A percentile compares a stretch with the other conserved stretches of the same genome.
Evolutionary conservation across 2,329 filamentous ascomycete genomes (phyloP).

Genomic region (Cladosporium velox): DNA sequence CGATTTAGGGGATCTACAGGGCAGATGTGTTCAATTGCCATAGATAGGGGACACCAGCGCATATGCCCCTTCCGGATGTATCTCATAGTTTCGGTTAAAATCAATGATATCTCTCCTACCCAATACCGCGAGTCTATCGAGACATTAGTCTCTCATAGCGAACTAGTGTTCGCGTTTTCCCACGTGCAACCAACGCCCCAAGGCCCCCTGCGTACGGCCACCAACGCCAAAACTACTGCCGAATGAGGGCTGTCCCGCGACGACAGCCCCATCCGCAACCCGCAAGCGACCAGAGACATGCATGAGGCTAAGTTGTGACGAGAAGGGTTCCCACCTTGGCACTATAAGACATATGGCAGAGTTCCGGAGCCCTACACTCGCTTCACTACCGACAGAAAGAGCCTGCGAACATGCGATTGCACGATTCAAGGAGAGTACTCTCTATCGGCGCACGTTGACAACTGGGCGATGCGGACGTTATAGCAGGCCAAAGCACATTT

Average conservation of each 20-base stretch:
- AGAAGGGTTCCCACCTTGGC: slow-evolving; percentile 3
- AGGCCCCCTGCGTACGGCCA: background rate
- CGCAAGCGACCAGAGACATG: slow-evolving; percentile 14
- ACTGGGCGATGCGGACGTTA: background rate
- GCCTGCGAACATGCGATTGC: background rate
- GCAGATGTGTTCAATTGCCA: background rate
- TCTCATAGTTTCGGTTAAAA: background rate
- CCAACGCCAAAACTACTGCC: background rate
- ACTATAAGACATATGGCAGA: slow-evolving; percentile 7
- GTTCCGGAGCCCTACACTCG: slow-evolving; percentile 1
- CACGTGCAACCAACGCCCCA: slow-evolving; percentile 1
- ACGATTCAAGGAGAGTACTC: background rate
- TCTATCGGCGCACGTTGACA: background rate
- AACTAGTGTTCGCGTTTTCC: background rate
- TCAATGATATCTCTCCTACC: background rate
- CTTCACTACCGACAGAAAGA: background rate
- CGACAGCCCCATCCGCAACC: background rate
- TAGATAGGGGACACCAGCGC: background rate
- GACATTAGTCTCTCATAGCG: background rate
- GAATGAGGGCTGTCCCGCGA: background rate
- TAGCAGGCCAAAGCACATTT: background rate
- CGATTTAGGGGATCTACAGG: background rate
- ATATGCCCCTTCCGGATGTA: background rate
- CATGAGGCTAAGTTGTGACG: slow-evolving; percentile 6
- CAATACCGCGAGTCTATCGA: background rate